Evolutionary conservation across 345 rosid species (phyloP), one percentile per base, ranked within the genome.

Genomic region (Gossypium rotundifolium): DNA sequence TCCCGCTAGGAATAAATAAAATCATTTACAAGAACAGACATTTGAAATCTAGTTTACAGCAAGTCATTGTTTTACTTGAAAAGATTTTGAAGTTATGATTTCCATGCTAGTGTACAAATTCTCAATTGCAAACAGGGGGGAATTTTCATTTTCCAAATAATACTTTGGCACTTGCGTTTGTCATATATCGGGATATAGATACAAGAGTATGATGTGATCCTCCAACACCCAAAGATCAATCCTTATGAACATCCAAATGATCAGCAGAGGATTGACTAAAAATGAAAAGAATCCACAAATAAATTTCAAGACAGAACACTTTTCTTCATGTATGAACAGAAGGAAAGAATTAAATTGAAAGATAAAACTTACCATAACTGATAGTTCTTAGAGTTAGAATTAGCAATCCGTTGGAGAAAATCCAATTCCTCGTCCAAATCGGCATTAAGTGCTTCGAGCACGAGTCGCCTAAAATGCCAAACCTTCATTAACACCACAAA

Each of bases 401-500:
- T 73, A 17, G 97, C 96, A 71, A 91, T 83, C 44, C 74, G 58
- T 63, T 85, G 87, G 44, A 89, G 82, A 64, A 84, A 93, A 23
- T 83, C 83, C 42, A 95, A 81, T 78, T 91, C 99, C 23, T 81
- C 75, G 17, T 48, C 65, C 80, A 89, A 40, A 74, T 91, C 89
- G 1, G 75, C 44, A 54, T 77, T 68, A 40, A 93, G 83, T 11
- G 87, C 80, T 64, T 91, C 89, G 11, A 93, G 87, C 51, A 93
- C 74, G 51, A 77, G 80, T 52, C 97, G 88, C 87, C 98, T 91
- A 75, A 93, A 95, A 73, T 91, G 93, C 99, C 99, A 95, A 70
- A 93, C 97, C 96, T 95, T 79, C 81, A 81, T 3, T 13, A 40
- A 42, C 71, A 51, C 74, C 11, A 66, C 48, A 52, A 67, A 70